Base-by-base conservation (phyloP, 371 early-diverging fungal species). In the Lichtheimia ornata region DNA sequence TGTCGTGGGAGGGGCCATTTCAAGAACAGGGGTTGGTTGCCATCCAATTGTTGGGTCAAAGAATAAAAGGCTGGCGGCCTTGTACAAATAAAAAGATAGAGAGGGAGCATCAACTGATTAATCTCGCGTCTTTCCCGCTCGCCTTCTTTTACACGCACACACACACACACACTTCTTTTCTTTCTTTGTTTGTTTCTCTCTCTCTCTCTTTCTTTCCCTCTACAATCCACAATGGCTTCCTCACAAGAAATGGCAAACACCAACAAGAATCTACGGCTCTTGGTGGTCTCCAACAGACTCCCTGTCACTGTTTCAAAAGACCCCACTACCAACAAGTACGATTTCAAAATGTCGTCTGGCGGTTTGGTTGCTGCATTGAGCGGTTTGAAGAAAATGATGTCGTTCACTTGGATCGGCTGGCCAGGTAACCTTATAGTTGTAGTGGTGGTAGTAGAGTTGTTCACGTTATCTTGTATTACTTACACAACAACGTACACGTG, bases 351-450 rank as follows among this genome's bases (percentile, higher is more conserved):
- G 89, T 92, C 93, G 56, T 93, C 96, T 0, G 99, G 99, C 51
- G 99, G 99, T 6, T 84, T 99, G 18, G 99, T 99, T 35, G 95
- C 97, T 14, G 99, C 99, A 17, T 84, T 99, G 35, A 90, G 91
- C 42, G 96, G 98, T 7, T 77, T 99, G 42, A 95, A 95, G 76
- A 92, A 94, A 58, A 89, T 90, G 75, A 96, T 97, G 91, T 81
- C 90, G 56, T 99, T 99, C 79, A 93, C 92, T 2, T 99, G 99
- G 99, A 94, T 99, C 66, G 99, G 99, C 18, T 99, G 99, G 95
- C 97, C 99, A 44, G 97, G 96, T 86, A 81, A 89, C 92, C 79
- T 77, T 92, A 86, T 84, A 93, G 88, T 78, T 74, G 77, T 28
- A 87, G 71, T 59, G 4, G 30, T 18, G 53, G 77, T 28, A 87